Evolutionary conservation across 2,329 filamentous ascomycete species (phyloP), one percentile per base, ranked within the genome.

Genomic region (Parafenestella ontariensis): DNA sequence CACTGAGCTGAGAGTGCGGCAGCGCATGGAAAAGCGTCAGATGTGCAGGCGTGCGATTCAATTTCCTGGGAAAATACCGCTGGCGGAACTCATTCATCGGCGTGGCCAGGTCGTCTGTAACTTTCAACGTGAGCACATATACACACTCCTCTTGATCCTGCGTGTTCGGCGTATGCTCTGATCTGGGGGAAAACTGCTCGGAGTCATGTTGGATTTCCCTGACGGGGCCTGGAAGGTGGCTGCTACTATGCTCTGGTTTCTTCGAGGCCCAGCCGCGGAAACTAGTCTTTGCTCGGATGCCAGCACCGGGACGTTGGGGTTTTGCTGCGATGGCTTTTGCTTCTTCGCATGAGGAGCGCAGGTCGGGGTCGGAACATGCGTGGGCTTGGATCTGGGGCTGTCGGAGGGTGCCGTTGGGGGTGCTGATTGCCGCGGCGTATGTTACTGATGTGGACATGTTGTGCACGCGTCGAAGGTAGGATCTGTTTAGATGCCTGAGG

Each of bases 11-110:
- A 34, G 75, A 78, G 40, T 70, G 73, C 0, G 79, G 78, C 23
- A 81, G 68, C 5, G 78, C 78, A 56, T 81, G 78, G 61, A 80
- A 81, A 3, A 81, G 69, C 1, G 78, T 80, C 17, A 81, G 58
- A 54, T 81, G 78, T 5, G 78, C 78, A 2, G 73, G 74, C 1
- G 76, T 75, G 34, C 75, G 75, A 58, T 81, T 80, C 52, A 79
- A 61, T 9, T 69, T 67, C n/a, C 64, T 65, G 0, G 78, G 78
- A 44, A 81, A 81, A 62, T 79, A 77, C 24, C 67, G 59, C 17
- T 72, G 68, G 24, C 78, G 71, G 39, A 79, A 61, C 5, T 62
- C 56, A 37, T 77, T 77, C 65, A 81, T 72, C 3, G 73, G 73
- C 8, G 69, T 58, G 15, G 77, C 71, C 46, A 79, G 69, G 5